phyloP scores from a whole-genome alignment of 2,329 filamentous ascomycete genomes.

The Colletotrichum navitas region DNA sequence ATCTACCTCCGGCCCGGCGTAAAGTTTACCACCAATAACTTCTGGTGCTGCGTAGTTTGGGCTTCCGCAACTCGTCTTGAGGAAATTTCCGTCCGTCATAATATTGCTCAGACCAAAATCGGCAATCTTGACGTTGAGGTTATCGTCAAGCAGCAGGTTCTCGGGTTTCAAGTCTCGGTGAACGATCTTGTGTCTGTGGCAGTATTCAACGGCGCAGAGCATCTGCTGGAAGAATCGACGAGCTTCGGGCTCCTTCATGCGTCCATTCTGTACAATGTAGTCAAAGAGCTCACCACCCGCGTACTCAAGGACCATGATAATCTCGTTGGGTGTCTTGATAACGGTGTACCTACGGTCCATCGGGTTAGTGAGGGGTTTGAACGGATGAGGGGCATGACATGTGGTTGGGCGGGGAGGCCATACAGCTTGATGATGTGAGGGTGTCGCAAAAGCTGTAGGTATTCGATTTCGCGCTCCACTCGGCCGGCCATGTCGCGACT shows the following conservation, averaged over 20 bases:
- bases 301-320: constrained; percentile 99
- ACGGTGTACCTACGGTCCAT: constrained; percentile 81
- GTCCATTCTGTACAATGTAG: constrained; percentile 95
- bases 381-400: not conserved
- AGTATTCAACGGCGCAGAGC: constrained; percentile 98
- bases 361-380: constrained; percentile 12
- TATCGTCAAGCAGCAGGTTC: constrained; percentile 93
- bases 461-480: constrained; percentile 98
- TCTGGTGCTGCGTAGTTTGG: constrained; percentile 98
- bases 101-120: constrained; percentile 99
- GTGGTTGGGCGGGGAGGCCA: constrained; percentile 48
- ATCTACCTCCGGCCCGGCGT: constrained; percentile 96
- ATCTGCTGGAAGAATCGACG: constrained; percentile 99
- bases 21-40: constrained; percentile 97
- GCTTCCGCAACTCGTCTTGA: constrained; percentile 98
- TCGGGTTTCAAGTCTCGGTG: constrained; percentile 98
- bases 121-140: constrained; percentile 98
- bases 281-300: constrained; percentile 97
- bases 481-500: constrained; percentile 98
- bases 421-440: constrained; percentile 99
- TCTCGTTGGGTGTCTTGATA: constrained; percentile 93
- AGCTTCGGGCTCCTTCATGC: constrained; percentile 92
- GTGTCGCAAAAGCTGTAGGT: constrained; percentile 93
- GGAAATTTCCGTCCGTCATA: constrained; percentile 99
- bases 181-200: constrained; percentile 98